phyloP scores from a whole-genome alignment of 2,329 filamentous ascomycete genomes.

The Arthrobotrys iridis region DNA sequence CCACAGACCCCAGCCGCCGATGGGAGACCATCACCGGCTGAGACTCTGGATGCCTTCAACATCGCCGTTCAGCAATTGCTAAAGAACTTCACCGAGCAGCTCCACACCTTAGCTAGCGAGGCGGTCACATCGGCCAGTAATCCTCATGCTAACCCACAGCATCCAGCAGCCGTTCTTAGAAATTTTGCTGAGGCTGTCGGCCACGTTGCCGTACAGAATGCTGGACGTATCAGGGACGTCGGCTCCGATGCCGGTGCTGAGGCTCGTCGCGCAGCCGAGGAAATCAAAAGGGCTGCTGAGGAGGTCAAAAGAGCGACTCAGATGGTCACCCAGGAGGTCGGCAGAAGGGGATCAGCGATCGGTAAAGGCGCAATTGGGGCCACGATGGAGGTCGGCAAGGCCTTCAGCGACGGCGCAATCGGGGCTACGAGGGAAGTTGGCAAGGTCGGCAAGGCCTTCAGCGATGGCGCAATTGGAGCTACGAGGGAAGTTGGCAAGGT shows the following conservation, averaged over 20 bases:
- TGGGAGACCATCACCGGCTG: conserved; percentile 28
- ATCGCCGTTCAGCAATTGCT: conserved; percentile 49
- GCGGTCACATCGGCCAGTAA: conserved; percentile 39
- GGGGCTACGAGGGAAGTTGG: conserved; percentile 40
- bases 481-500: conserved; percentile 55
- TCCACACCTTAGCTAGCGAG: conserved; percentile 40
- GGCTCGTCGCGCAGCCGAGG: conserved; percentile 44
- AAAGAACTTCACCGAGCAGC: conserved; percentile 49
- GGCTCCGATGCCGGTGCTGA: conserved; percentile 33
- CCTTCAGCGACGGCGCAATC: conserved; percentile 53
- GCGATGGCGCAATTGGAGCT: conserved; percentile 55
- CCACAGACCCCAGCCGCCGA: conserved; percentile 24
- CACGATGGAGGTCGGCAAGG: conserved; percentile 55
- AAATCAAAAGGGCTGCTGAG: conserved; percentile 45
- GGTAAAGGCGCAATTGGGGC: conserved; percentile 55
- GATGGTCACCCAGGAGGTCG: conserved; percentile 37
- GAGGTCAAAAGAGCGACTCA: conserved; percentile 46
- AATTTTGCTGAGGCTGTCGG: conserved; percentile 57
- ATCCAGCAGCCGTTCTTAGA: conserved; percentile 44
- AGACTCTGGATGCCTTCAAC: conserved; percentile 46
- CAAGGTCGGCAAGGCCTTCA: conserved; percentile 30
- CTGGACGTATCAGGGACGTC: conserved; percentile 37
- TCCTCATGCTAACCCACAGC: conserved; percentile 37
- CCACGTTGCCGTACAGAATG: conserved; percentile 57
- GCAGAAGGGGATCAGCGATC: conserved; percentile 38